Evolutionary conservation across 306 rosid species (phyloP).

Genomic region (Medicago lupulina): DNA sequence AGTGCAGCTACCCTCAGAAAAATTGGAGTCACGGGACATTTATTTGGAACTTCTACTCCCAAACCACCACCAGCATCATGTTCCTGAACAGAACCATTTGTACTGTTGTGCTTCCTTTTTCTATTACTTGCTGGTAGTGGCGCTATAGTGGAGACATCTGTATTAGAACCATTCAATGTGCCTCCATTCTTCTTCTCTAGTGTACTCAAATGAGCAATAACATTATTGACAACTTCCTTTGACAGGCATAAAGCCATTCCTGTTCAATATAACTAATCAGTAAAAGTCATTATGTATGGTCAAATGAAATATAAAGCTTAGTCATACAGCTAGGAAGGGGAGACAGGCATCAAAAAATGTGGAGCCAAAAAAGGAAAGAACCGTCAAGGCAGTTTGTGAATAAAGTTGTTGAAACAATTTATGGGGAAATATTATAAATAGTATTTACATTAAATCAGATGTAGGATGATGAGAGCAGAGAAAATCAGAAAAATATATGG

Average conservation of each 20-base stretch:
- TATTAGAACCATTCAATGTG: slow-evolving; percentile 45
- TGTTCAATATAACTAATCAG: slow-evolving; percentile 55
- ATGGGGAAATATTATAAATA: not conserved
- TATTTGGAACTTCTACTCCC: slow-evolving; percentile 48
- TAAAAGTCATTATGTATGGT: slow-evolving; percentile 18
- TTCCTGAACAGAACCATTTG: slow-evolving; percentile 53
- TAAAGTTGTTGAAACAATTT: slow-evolving; percentile 18
- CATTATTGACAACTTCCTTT: slow-evolving; percentile 69
- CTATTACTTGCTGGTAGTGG: slow-evolving; percentile 47
- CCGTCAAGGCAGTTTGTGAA: not conserved
- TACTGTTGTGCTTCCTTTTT: slow-evolving; percentile 67
- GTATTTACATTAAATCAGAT: slow-evolving; percentile 1
- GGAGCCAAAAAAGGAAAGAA: slow-evolving; percentile 20
- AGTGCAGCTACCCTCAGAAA: slow-evolving; percentile 83
- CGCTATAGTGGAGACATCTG: slow-evolving; percentile 48
- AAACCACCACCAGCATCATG: slow-evolving; percentile 47
- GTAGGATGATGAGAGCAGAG: not conserved
- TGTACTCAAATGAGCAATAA: slow-evolving; percentile 70
- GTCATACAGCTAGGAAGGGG: slow-evolving; percentile 12
- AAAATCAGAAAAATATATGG: not conserved
- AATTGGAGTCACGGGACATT: slow-evolving; percentile 46
- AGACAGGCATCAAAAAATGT: slow-evolving; percentile 11
- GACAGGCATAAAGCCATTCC: slow-evolving; percentile 78
- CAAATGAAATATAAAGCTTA: slow-evolving; percentile 33
- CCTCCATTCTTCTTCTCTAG: slow-evolving; percentile 44